Evolutionary conservation across 225 moss, liverwort and hornwort species (phyloP).

Genomic region (Rhytidiadelphus loreus): DNA sequence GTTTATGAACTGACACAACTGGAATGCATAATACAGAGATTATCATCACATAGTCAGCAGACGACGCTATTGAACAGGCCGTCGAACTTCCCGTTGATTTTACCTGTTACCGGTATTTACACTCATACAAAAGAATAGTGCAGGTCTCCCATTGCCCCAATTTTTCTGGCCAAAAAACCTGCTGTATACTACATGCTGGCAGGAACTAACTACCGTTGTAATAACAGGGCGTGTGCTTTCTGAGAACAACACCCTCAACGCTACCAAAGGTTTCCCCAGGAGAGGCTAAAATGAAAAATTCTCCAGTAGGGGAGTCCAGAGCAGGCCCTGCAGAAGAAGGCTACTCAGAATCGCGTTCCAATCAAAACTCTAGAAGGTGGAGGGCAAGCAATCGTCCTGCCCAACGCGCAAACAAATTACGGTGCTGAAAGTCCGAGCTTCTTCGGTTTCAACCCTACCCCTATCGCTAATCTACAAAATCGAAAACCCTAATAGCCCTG

Average conservation of each 20-base stretch:
- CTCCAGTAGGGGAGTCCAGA: neutral
- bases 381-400: neutral
- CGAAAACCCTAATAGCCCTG: neutral
- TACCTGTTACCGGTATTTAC: slow-evolving; percentile 1
- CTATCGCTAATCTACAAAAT: neutral
- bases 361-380: neutral
- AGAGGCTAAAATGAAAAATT: neutral
- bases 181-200: slow-evolving; percentile 2
- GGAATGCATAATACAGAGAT: neutral
- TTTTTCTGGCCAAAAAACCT: neutral
- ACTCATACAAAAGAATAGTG: neutral
- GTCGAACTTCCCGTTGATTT: neutral
- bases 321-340: slow-evolving; percentile 5
- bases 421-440: neutral
- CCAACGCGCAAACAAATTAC: neutral
- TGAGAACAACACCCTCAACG: neutral
- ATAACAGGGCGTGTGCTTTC: neutral
- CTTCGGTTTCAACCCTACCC: neutral
- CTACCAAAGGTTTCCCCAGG: neutral
- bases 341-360: neutral
- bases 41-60: neutral
- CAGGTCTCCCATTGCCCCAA: neutral
- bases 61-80: too few species aligned
- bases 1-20: neutral
- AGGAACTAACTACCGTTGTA: neutral